phyloP scores from a whole-genome alignment of 1,284 basidiomycete genomes.

The Marasmius tenuissimus region DNA sequence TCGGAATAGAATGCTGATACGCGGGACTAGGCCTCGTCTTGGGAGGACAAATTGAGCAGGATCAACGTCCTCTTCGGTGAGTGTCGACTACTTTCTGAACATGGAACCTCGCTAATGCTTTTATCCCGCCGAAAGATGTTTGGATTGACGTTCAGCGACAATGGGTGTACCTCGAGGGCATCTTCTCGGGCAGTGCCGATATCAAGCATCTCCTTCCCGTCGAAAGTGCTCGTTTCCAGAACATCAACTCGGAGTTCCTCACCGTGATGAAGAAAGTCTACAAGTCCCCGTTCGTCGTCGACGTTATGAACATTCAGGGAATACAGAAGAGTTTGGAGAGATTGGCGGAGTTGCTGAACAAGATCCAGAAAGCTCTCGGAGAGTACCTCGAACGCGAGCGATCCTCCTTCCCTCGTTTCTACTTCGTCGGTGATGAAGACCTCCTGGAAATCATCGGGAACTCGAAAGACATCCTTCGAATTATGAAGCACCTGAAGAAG shows the following conservation, averaged over 20 bases:
- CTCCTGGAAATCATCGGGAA: slow-evolving; percentile 99
- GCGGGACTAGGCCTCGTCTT: slow-evolving; percentile 67
- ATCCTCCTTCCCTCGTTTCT: slow-evolving; percentile 98
- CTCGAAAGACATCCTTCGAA: slow-evolving; percentile 95
- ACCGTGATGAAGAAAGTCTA: slow-evolving; percentile 99
- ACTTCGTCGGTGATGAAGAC: slow-evolving; percentile 99
- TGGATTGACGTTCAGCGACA: slow-evolving; percentile 99
- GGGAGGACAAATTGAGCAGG: slow-evolving; percentile 94
- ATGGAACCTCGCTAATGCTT: not conserved
- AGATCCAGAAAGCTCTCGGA: slow-evolving; percentile 99
- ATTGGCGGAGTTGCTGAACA: slow-evolving; percentile 92
- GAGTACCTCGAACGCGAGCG: slow-evolving; percentile 98
- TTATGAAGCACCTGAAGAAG: slow-evolving; percentile 99
- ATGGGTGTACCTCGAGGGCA: slow-evolving; percentile 99
- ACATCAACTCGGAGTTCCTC: slow-evolving; percentile 98
- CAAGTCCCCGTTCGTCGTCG: slow-evolving; percentile 97
- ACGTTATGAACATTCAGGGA: slow-evolving; percentile 95
- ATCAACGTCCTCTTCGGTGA: slow-evolving; percentile 93
- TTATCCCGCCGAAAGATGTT: slow-evolving; percentile 60
- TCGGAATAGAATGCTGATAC: slow-evolving; percentile 12
- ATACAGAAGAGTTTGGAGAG: slow-evolving; percentile 98
- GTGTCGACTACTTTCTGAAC: slow-evolving; percentile 17
- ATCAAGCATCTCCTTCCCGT: slow-evolving; percentile 98
- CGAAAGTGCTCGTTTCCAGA: slow-evolving; percentile 95
- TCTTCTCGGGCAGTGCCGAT: slow-evolving; percentile 98